Evolutionary conservation across 345 rosid species (phyloP), one percentile per base, ranked within the genome.

Genomic region (Acer negundo): DNA sequence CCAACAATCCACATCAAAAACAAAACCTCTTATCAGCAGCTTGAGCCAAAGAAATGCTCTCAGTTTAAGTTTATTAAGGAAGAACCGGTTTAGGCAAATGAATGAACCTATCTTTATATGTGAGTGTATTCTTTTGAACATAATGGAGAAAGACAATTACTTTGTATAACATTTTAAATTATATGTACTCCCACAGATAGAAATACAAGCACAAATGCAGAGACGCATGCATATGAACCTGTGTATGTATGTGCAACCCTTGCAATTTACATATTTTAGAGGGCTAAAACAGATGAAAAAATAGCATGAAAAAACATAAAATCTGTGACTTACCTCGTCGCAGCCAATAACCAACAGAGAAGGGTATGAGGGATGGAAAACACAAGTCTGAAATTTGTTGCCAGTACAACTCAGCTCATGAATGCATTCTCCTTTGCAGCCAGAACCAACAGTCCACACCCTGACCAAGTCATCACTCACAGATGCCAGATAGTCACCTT

Each of bases 401-500:
- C 87, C 85, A 0, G 67, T 46, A 42, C 84, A 65, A 85, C 75
- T 84, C 73, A 89, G 67, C 82, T 89, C 89, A 67, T 85, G 89
- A 76, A 87, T 78, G 64, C 62, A 85, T 35, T 87, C 89, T 23
- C 84, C 87, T 81, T 85, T 87, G 82, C 61, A 44, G 55, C 87
- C 80, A 22, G 93, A 82, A 23, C 91, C 87, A 49, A 90, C 61
- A 4, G 61, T 81, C 96, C 96, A 90, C 46, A 90, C 93, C 75
- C 82, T 84, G 19, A 91, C 91, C 79, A 84, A 74, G 42, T 88
- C 93, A 47, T 89, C 92, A 64, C 96, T 90, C 73, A 90, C 90
- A 11, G 96, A 86, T 28, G 91, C 93, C 62, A 91, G 77, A 76
- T 46, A 85, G 69, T 88, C 88, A 1, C 96, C 96, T 6, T 82